These are phyloP conservation scores for Pichia sp. DNA, from an alignment of 1,139 yeast species.

Conservation along the genomic window DNA sequence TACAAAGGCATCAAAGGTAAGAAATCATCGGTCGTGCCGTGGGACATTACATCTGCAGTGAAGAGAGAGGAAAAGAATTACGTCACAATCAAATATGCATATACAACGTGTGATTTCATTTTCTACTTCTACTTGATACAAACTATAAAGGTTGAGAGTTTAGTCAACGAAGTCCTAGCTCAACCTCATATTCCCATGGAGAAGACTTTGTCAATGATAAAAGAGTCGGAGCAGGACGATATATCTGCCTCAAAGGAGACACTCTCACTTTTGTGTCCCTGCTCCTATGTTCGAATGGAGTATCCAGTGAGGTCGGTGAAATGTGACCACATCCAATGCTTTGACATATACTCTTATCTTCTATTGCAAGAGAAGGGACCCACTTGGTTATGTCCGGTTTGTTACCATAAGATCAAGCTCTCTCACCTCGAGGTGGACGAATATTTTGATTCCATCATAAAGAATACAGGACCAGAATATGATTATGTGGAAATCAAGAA, in stretches of 20 bases:
- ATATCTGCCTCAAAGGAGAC: slow-evolving; percentile 54
- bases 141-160: slow-evolving; percentile 39
- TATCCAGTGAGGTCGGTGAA: slow-evolving; percentile 55
- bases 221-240: slow-evolving; percentile 38
- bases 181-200: slow-evolving; percentile 45
- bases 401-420: slow-evolving; percentile 42
- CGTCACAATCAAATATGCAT: slow-evolving; percentile 51
- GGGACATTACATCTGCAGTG: slow-evolving; percentile 51
- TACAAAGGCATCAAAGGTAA: slow-evolving; percentile 59
- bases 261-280: slow-evolving; percentile 59
- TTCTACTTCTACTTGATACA: slow-evolving; percentile 51
- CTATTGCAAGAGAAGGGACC: slow-evolving; percentile 59
- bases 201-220: slow-evolving; percentile 43
- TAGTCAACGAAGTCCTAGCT: slow-evolving; percentile 32
- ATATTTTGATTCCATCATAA: slow-evolving; percentile 50
- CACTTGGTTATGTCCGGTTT: slow-evolving; percentile 67
- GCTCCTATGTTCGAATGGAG: slow-evolving; percentile 56
- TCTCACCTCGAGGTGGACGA: slow-evolving; percentile 60
- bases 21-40: slow-evolving; percentile 64
- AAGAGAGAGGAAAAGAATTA: slow-evolving; percentile 33
- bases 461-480: slow-evolving; percentile 40
- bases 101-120: slow-evolving; percentile 42
- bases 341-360: slow-evolving; percentile 59
- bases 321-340: slow-evolving; percentile 69
- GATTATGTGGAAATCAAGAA: slow-evolving; percentile 52